A percentile compares a stretch with the other conserved stretches of the same genome.
Evolutionary conservation across 345 rosid genomes (phyloP).

Genomic region (Salix dunnii): DNA sequence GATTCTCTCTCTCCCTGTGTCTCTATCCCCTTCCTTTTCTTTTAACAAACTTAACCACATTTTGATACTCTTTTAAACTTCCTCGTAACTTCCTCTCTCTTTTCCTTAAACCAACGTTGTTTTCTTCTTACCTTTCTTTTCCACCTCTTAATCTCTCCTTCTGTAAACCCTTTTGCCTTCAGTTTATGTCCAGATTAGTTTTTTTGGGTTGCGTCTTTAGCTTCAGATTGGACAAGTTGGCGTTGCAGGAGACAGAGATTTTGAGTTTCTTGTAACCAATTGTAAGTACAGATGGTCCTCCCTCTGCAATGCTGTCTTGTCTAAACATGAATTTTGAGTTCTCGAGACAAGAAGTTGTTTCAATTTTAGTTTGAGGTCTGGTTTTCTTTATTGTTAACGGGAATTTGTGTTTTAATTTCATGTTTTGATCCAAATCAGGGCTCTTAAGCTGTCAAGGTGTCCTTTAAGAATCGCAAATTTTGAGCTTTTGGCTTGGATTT

Average conservation of each 20-base stretch:
- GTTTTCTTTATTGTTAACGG: not conserved
- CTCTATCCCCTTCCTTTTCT: not conserved
- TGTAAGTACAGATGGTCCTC: not conserved
- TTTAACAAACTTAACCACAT: not conserved
- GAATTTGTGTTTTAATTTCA: not conserved
- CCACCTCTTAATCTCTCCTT: not conserved
- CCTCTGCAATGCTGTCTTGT: not conserved
- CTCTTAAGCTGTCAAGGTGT: not conserved
- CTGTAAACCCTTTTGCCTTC: not conserved
- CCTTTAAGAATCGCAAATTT: not conserved
- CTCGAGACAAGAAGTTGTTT: not conserved
- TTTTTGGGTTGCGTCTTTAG: not conserved
- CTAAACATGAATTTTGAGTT: not conserved
- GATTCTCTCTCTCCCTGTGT: not conserved
- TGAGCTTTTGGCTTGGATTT: not conserved
- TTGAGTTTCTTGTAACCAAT: not conserved
- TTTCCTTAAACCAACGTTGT: not conserved
- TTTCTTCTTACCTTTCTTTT: not conserved
- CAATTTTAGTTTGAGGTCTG: not conserved
- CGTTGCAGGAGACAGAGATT: not conserved
- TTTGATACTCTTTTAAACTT: not conserved
- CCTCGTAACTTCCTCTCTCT: not conserved
- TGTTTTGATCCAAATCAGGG: conserved; percentile 1
- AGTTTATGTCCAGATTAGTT: not conserved
- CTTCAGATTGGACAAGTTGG: not conserved